A percentile compares a stretch with the other conserved stretches of the same genome.
Evolutionary conservation across 805 yeast genomes (phyloP).

Genomic region (Saturnispora ahearnii): DNA sequence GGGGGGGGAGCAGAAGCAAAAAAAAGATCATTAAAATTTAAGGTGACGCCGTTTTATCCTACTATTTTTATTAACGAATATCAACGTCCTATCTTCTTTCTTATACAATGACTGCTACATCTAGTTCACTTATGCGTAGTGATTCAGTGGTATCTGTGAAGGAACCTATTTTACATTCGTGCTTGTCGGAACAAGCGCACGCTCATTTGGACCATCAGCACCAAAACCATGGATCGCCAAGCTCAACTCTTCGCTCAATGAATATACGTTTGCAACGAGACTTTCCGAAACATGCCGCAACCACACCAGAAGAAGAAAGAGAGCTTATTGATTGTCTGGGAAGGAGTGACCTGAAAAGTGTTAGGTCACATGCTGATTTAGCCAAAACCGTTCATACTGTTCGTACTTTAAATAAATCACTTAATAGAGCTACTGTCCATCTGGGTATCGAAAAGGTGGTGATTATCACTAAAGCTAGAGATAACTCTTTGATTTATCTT

Average conservation of each 20-base stretch:
- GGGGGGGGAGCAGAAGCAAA: neutral
- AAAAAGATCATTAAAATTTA: neutral
- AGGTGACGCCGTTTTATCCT: neutral
- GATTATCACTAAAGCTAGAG: conserved; percentile 87
- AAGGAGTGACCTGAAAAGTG: conserved; percentile 37
- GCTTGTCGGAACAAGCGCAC: conserved; percentile 2
- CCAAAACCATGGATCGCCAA: neutral
- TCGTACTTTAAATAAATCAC: conserved; percentile 61
- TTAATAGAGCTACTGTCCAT: conserved; percentile 62
- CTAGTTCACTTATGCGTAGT: conserved; percentile 1
- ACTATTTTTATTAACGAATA: neutral
- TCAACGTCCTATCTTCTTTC: conserved; percentile 41
- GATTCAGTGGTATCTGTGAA: conserved; percentile 2
- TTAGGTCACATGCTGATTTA: conserved; percentile 61
- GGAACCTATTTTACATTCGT: conserved; percentile 9
- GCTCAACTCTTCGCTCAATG: conserved; percentile 2
- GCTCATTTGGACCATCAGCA: neutral
- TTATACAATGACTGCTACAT: conserved; percentile 15
- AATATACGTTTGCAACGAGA: neutral
- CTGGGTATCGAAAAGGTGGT: conserved; percentile 61
- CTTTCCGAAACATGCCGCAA: neutral
- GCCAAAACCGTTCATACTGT: conserved; percentile 80
- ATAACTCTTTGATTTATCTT: conserved; percentile 62
- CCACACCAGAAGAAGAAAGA: conserved; percentile 1
- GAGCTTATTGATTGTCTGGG: conserved; percentile 7